Evolutionary conservation across 179 eudicot genomes (phyloP).

Genomic region (Beta lomatogona): DNA sequence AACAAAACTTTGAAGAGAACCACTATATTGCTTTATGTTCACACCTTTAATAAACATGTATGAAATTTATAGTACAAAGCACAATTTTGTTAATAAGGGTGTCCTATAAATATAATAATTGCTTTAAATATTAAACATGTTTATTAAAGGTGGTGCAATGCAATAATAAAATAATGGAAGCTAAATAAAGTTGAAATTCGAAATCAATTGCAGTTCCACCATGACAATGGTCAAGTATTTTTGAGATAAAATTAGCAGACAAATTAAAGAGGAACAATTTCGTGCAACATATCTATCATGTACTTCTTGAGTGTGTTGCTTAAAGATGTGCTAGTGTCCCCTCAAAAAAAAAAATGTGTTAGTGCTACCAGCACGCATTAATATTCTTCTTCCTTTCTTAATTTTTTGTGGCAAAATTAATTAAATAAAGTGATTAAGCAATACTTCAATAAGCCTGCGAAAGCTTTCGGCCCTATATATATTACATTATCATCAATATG

Average conservation of each 20-base stretch:
- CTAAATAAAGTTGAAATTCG: background rate
- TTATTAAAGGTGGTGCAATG: no score
- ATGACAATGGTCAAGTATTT: background rate
- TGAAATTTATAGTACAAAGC: no score
- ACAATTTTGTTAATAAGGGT: no score
- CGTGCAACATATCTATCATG: background rate
- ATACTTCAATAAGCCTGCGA: background rate
- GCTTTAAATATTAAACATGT: no score
- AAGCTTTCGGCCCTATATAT: slow-evolving; percentile 2
- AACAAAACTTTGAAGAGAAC: no score
- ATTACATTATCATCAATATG: background rate
- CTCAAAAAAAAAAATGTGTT: background rate
- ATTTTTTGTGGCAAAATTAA: background rate
- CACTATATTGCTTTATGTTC: no score
- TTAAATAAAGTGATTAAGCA: background rate
- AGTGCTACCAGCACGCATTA: background rate
- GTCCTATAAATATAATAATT: no score
- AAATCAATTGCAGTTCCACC: background rate
- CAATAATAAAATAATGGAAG: background rate
- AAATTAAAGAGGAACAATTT: background rate
- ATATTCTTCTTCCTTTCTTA: background rate
- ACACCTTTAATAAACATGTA: no score
- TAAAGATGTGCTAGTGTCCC: background rate
- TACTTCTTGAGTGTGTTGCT: background rate
- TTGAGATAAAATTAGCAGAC: background rate